Conservation (phyloP, 208 protist genomes). For the Polymyxa betae region DNA sequence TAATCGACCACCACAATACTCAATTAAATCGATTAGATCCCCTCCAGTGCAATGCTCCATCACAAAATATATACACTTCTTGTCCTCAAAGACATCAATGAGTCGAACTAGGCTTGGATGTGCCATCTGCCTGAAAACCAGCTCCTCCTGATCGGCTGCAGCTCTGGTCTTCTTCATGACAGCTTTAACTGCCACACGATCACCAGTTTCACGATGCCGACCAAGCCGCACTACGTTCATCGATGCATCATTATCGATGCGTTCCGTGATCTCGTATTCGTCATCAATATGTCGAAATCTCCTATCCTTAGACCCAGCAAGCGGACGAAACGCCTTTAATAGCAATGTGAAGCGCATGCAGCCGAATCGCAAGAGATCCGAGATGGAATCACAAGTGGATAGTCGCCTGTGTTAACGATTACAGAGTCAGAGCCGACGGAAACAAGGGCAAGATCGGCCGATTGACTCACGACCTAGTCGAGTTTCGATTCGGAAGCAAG, state of each 20-base stretch:
- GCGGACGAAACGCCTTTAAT: neutral
- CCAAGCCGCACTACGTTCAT: slow-evolving; percentile 27
- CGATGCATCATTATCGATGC: slow-evolving; percentile 26
- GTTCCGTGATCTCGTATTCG: slow-evolving; percentile 1
- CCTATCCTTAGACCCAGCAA: neutral
- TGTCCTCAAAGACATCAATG: slow-evolving; percentile 40
- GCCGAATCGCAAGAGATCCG: neutral
- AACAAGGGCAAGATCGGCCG: no score
- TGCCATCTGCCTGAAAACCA: neutral
- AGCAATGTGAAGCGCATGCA: neutral
- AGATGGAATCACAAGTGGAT: no score
- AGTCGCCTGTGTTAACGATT: no score
- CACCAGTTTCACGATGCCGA: neutral
- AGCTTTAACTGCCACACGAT: neutral
- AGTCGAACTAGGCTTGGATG: slow-evolving; percentile 1
- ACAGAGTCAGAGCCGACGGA: no score
- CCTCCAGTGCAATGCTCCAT: slow-evolving; percentile 10
- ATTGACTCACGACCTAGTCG: no score
- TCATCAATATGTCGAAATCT: neutral
- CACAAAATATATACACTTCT: slow-evolving; percentile 23
- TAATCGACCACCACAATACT: neutral
- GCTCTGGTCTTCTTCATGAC: neutral
- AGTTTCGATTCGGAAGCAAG: no score
- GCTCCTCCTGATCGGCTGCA: slow-evolving; percentile 5
- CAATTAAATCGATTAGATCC: slow-evolving; percentile 27